phyloP scores from a whole-genome alignment of 176 grass and related monocot genomes.

The Rhynchospora pubera region DNA sequence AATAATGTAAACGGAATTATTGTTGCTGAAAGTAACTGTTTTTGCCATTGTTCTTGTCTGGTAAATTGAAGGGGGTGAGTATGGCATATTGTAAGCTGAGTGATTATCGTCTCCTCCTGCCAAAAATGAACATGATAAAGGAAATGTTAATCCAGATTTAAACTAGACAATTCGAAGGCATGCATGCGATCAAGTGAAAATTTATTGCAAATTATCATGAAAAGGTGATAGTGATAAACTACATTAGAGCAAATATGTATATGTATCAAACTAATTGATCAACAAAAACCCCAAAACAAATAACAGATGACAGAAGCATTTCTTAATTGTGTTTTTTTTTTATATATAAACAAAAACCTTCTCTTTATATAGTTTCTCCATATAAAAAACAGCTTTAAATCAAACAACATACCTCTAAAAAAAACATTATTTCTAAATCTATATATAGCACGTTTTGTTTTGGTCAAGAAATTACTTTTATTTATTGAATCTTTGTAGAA shows the following conservation, averaged over 20 bases:
- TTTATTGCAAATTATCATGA: background rate
- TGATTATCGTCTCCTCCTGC: constrained; percentile 46
- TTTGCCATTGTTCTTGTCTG: constrained; percentile 33
- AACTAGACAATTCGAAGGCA: background rate
- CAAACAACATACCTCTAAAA: background rate
- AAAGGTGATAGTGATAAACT: background rate
- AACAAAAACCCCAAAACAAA: too few relatives aligned
- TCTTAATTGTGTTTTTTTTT: too few relatives aligned
- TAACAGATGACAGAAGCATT: too few relatives aligned
- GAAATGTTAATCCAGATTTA: background rate
- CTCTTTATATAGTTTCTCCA: too few relatives aligned
- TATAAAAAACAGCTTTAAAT: too few relatives aligned
- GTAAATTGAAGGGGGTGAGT: constrained; percentile 33
- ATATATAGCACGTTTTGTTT: background rate
- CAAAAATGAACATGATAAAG: background rate
- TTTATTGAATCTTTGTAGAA: background rate
- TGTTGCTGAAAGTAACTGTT: constrained; percentile 48
- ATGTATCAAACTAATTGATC: too few relatives aligned
- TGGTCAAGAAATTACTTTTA: background rate
- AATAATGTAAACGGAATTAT: constrained; percentile 40
- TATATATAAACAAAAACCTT: too few relatives aligned
- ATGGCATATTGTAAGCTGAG: constrained; percentile 25
- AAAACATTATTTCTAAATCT: background rate
- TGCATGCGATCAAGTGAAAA: background rate
- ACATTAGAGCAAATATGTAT: too few relatives aligned